Base-by-base conservation (phyloP, 768 basidiomycete species). In the Leccinum obscurum region DNA sequence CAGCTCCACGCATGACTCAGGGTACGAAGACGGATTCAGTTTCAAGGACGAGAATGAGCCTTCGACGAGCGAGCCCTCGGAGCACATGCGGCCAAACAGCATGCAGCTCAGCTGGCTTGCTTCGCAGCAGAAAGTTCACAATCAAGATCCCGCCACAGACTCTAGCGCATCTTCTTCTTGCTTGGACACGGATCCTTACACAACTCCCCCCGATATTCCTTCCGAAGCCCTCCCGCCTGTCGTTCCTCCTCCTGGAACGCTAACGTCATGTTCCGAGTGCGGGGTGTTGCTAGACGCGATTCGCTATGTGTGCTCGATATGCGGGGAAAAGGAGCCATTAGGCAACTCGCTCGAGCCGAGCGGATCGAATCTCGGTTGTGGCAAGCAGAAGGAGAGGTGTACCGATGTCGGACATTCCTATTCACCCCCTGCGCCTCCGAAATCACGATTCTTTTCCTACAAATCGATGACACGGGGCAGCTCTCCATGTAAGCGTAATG, bases 221-320 rank as follows among this genome's bases (percentile, higher is more conserved):
- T 74, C 77, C 0, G 85, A 89, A 58, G 76, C 85, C 1, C 72
- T 83, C 26, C 77, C 78, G 2, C 76, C 80, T 3, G 68, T 76
- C 22, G 77, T 76, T 1, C 82, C 88, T 22, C 83, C 88, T 9
- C 78, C 82, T 5, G 82, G 84, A 26, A 79, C 81, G 51, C 82
- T 91, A 17, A 93, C 93, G 1, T 83, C 85, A 53, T 98, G 95
- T 73, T 94, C 93, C 1, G 84, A 85, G 51, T 98, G 95, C 66
- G 89, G 89, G 14, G 72, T 80, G 0, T 68, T 86, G 6, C 77
- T 98, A 20, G 89, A 93, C 55, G 82, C 85, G n/a, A 85, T 96
- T 71, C 87, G 92, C 51, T 97, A 98, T 72, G 88, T 95, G 14
- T 98, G 95, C 68, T 82, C 88, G 4, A 89, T 87, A 24, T 96